Base-by-base conservation (phyloP, 768 basidiomycete genomes). In the Rhizopogon vulgaris region DNA sequence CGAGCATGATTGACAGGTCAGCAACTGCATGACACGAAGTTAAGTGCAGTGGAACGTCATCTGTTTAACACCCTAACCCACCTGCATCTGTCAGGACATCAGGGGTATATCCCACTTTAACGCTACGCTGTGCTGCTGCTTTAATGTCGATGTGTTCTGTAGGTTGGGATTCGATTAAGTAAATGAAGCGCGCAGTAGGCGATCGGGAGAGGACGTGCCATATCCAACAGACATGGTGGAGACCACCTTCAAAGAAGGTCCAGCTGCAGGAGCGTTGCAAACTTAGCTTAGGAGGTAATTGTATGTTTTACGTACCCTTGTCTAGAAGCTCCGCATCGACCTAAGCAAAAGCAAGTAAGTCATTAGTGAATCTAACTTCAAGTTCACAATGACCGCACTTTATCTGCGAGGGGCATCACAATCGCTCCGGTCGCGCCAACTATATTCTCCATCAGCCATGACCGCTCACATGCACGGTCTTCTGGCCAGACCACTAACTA, bases 221-320 rank as follows among this genome's bases (percentile, higher is more conserved):
- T 85, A 89, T 41, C 91, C 92, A 17, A 94, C 91, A 15, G 90
- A 92, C 83, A 95, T 89, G 0, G 94, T 96, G 1, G 94, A 95
- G 3, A 96, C 79, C n/a, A 90, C 84, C 40, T 79, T 80, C 8
- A 99, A 75, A 45, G 66, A 73, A 0, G 85, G 73, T 3, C 93
- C 92, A 56, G 91, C 91, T 86, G 58, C 2, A 41, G 42, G 27
- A 38, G 4, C 22, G 22, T 22, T n/a, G 28, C 30, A 3, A 17
- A 58, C 14, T 50, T 49, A 41, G n/a, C 22, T 24, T 22, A 22
- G 22, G 18, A 46, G 18, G 34, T 25, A n/a, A 22, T 3, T 22
- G 22, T 27, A 18, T 30, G 6, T 37, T 45, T 39, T 30, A 56
- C 57, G 50, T 18, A 73, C 78, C 78, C 57, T 57, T 65, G 51